Percentiles rank a stretch among this genome's conserved stretches.
phyloP scores from a whole-genome alignment of 345 rosid genomes.

The Kernera saxatilis region DNA sequence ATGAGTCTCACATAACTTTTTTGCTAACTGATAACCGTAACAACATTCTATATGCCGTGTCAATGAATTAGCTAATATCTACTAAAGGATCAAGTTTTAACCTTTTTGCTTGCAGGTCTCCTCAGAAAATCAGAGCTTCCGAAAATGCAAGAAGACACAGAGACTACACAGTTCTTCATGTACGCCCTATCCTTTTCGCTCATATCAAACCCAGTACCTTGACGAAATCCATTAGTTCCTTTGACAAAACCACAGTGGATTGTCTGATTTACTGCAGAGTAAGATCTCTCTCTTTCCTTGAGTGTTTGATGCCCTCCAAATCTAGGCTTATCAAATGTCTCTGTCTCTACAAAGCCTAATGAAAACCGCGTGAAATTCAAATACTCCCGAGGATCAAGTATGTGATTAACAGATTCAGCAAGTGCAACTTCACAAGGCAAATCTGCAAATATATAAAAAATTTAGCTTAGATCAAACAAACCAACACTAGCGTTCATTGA shows the following conservation, averaged over 20 bases:
- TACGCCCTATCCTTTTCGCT: constrained; percentile 57
- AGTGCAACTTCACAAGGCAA: constrained; percentile 58
- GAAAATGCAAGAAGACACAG: constrained; percentile 91
- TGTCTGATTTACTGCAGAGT: constrained; percentile 55
- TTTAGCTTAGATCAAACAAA: background rate
- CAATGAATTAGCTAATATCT: background rate
- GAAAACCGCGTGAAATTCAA: constrained; percentile 52
- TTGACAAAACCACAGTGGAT: constrained; percentile 85
- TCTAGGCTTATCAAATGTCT: constrained; percentile 43
- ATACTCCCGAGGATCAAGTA: constrained; percentile 48
- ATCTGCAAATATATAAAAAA: constrained; percentile 38
- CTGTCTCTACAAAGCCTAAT: constrained; percentile 46
- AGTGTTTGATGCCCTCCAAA: constrained; percentile 89
- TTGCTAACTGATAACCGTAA: background rate
- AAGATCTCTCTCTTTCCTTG: constrained; percentile 68
- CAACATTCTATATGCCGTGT: background rate
- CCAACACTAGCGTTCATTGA: background rate
- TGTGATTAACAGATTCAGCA: constrained; percentile 42
- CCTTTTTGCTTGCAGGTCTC: constrained; percentile 73
- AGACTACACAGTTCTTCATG: constrained; percentile 65
- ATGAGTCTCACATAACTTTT: background rate
- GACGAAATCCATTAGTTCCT: constrained; percentile 40
- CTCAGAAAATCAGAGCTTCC: constrained; percentile 92
- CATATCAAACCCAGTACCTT: constrained; percentile 60
- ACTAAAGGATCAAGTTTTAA: constrained; percentile 14